Percentiles rank a stretch among this genome's conserved stretches.
Evolutionary conservation across 2,329 filamentous ascomycete species (phyloP).

Genomic region (Nemania abortiva): DNA sequence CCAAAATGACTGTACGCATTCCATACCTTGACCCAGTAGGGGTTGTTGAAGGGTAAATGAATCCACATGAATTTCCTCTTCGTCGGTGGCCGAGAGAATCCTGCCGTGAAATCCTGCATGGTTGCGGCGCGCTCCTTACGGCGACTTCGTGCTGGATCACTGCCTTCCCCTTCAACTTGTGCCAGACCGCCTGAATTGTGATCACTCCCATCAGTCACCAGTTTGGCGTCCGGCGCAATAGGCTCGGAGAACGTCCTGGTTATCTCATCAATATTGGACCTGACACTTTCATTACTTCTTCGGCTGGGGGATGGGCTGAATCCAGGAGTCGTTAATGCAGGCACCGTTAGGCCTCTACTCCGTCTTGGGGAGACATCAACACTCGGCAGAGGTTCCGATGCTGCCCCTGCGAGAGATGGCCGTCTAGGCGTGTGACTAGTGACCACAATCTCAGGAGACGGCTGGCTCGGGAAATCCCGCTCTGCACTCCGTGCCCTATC

Average conservation of each 20-base stretch:
- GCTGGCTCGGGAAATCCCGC: constrained; percentile 25
- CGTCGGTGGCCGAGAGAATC: constrained; percentile 56
- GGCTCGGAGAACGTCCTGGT: constrained; percentile 51
- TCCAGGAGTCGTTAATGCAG: constrained; percentile 47
- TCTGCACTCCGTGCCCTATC: constrained; percentile 34
- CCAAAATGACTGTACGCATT: constrained; percentile 10
- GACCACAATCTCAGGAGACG: constrained; percentile 56
- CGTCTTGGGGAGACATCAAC: constrained; percentile 33
- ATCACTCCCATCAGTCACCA: constrained; percentile 25
- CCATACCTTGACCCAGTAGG: constrained; percentile 67
- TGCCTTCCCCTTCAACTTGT: constrained; percentile 25
- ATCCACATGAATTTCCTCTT: constrained; percentile 68
- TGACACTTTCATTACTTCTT: constrained; percentile 42
- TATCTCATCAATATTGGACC: constrained; percentile 41
- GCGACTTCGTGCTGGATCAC: constrained; percentile 13
- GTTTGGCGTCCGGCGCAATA: constrained; percentile 44
- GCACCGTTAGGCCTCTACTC: constrained; percentile 52
- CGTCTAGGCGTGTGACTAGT: constrained; percentile 48
- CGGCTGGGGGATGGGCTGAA: constrained; percentile 50
- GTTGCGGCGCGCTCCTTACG: constrained; percentile 36
- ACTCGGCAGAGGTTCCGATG: constrained; percentile 43
- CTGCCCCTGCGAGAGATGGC: constrained; percentile 45
- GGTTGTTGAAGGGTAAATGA: constrained; percentile 68
- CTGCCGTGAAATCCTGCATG: constrained; percentile 53
- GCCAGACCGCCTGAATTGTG: constrained; percentile 2